phyloP scores from a whole-genome alignment of 2,329 filamentous ascomycete genomes.

The Sphaerulina populicola region DNA sequence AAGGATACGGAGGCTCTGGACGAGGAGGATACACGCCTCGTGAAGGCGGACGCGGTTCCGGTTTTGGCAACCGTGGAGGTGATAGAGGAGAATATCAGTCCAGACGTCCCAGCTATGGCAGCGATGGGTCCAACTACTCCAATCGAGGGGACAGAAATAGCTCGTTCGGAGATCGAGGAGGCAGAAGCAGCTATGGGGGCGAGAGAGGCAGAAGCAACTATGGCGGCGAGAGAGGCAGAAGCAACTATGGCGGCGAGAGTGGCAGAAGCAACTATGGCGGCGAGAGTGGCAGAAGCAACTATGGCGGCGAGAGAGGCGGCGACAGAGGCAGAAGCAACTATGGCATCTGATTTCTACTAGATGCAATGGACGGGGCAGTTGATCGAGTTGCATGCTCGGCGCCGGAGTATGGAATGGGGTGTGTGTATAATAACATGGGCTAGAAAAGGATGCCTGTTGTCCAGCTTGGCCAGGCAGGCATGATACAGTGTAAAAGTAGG shows the following conservation, averaged over 20 bases:
- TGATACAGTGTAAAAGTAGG: conserved; percentile 17
- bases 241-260: not conserved
- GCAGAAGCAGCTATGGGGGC: not conserved
- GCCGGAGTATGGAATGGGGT: not conserved
- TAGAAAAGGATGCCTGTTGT: not conserved
- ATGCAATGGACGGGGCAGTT: not conserved
- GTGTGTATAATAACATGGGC: conserved; percentile 4
- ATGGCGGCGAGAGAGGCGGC: not conserved
- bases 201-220: not conserved
- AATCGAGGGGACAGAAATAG: conserved; percentile 8
- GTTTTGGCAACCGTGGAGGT: conserved; percentile 2
- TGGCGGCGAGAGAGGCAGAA: not conserved
- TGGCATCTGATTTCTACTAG: not conserved
- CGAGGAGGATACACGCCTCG: conserved; percentile 1
- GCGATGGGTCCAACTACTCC: conserved; percentile 8
- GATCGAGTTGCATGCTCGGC: conserved; percentile 12
- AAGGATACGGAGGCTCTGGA: conserved; percentile 6
- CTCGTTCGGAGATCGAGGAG: not conserved
- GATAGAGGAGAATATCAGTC: not conserved
- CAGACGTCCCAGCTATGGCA: conserved; percentile 6
- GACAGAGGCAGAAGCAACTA: not conserved
- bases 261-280: not conserved
- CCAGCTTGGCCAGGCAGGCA: not conserved
- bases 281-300: not conserved
- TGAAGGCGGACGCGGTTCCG: conserved; percentile 9